Base-by-base conservation (phyloP, 129 eudicot genomes). In the Flaveria ramosissima region DNA sequence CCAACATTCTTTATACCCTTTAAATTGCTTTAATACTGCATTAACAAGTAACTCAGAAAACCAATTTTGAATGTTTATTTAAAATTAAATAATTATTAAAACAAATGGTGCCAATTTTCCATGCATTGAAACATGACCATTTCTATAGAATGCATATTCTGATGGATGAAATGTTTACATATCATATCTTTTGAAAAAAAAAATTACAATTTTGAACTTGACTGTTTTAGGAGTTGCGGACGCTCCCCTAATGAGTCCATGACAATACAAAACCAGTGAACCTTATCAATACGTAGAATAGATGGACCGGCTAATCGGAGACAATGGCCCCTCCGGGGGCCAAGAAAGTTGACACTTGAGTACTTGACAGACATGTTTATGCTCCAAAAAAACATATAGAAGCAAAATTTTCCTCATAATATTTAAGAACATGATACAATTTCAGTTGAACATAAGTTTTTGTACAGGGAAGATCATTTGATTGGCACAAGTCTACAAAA, bases 381-480 rank as follows among this genome's bases (percentile, higher is more conserved):
- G n/a, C n/a, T n/a, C n/a, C n/a, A n/a, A n/a, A n/a, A n/a, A 68
- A 59, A 62, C 65, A 60, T 17, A 68, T 15, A 66, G 23, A 80
- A 74, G 43, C 71, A 66, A 57, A 55, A 80, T 20, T 43, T 51
- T 46, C 56, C 43, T 56, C 41, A 66, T 39, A 74, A 67, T 68
- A 80, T 56, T 12, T 74, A 80, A 67, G 30, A 43, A 66, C 55
- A 73, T 21, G 42, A 79, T 72, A 80, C 73, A 80, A 23, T 47
- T 53, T n/a, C 41, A 16, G 72, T 83, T 71, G 79, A 80, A 79
- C 62, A 71, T 67, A 8, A 81, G 62, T 62, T 80, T 85, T 79
- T 88, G 83, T 88, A 88, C 93, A 88, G 45, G 62, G 84, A 81
- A 68, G 59, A 68, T 85, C 51, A 77, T 72, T 45, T 55, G 43